phyloP scores from a whole-genome alignment of 352 stramenopile genomes.

The Pythium phragmiticola region DNA sequence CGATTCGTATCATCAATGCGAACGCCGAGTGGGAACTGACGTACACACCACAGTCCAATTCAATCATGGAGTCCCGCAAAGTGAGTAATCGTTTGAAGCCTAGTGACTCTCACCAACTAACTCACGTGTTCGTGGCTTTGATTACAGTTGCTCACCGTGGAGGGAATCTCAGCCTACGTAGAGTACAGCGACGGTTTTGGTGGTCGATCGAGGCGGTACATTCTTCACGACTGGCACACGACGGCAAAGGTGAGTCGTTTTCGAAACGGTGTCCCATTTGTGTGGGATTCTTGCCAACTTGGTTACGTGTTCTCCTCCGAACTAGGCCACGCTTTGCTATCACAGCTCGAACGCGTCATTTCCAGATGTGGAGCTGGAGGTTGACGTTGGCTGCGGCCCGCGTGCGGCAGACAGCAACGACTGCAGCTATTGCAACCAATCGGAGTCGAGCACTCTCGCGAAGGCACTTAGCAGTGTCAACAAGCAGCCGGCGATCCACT shows the following conservation, averaged over 20 bases:
- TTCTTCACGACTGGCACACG: constrained; percentile 84
- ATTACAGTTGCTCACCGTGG: constrained; percentile 53
- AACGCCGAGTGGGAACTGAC: constrained; percentile 74
- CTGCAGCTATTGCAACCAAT: constrained; percentile 27
- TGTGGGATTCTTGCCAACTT: background rate
- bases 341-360: constrained; percentile 76
- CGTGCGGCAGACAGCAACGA: constrained; percentile 7
- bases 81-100: constrained; percentile 28
- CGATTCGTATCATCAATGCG: constrained; percentile 71
- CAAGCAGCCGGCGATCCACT: constrained; percentile 60
- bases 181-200: constrained; percentile 43
- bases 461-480: constrained; percentile 6
- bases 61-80: constrained; percentile 79
- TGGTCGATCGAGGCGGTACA: constrained; percentile 51
- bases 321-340: constrained; percentile 60
- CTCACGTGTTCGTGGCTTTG: background rate
- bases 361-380: constrained; percentile 76
- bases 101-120: background rate
- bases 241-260: constrained; percentile 58
- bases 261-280: background rate
- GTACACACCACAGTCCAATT: constrained; percentile 74
- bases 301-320: background rate
- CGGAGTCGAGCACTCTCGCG: background rate
- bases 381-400: constrained; percentile 51
- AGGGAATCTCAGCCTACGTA: constrained; percentile 72